Evolutionary conservation across 2,329 filamentous ascomycete genomes (phyloP).

Genomic region (Beauveria asiatica): DNA sequence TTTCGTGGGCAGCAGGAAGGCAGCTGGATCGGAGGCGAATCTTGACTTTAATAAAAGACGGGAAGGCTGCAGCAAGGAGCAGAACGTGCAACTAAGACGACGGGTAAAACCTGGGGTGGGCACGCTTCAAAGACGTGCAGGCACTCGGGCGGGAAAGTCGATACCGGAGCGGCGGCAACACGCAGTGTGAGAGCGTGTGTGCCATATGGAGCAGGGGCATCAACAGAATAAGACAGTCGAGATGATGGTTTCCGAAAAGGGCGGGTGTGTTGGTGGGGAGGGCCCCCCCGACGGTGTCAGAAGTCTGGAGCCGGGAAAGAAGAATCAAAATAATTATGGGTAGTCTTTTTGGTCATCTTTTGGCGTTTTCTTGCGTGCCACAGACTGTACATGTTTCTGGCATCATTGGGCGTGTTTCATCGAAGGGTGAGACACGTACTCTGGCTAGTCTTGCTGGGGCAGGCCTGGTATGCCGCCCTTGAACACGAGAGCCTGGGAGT

Average conservation of each 20-base stretch:
- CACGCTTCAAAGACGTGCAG: neutral
- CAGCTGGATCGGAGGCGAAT: slow-evolving; percentile 5
- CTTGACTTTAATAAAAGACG: slow-evolving; percentile 3
- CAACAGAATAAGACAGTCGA: slow-evolving; percentile 4
- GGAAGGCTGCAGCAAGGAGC: neutral
- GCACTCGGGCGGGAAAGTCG: neutral
- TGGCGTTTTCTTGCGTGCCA: slow-evolving; percentile 9
- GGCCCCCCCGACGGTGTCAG: neutral
- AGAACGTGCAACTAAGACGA: slow-evolving; percentile 1
- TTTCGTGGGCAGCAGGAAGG: neutral
- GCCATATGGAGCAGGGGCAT: neutral
- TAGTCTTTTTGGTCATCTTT: neutral
- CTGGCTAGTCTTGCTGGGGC: slow-evolving; percentile 11
- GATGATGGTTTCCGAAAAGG: neutral
- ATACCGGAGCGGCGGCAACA: slow-evolving; percentile 1
- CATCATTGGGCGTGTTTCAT: slow-evolving; percentile 25
- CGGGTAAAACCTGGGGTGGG: neutral
- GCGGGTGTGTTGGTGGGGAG: slow-evolving; percentile 1
- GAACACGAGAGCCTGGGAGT: neutral
- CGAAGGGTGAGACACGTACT: slow-evolving; percentile 24
- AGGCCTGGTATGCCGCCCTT: slow-evolving; percentile 9
- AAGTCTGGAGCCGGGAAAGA: neutral
- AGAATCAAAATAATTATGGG: neutral
- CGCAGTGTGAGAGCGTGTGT: neutral
- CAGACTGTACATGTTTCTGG: slow-evolving; percentile 16